Base-by-base conservation (phyloP, 345 rosid genomes). In the Ailanthus altissimus region DNA sequence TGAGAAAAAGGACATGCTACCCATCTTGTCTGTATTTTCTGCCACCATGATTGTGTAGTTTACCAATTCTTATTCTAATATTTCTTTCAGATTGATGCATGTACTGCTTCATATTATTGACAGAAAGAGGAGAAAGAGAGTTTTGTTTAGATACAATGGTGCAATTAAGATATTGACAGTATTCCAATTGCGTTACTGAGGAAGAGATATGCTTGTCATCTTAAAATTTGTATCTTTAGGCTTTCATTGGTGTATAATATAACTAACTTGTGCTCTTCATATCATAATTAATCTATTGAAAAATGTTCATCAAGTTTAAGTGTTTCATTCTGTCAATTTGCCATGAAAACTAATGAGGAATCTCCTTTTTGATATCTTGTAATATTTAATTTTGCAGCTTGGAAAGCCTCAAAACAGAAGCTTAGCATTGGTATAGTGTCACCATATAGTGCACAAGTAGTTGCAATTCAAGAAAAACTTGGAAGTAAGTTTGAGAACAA, bases 381-480 rank as follows among this genome's bases (percentile, higher is more conserved):
- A 6, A 62, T 68, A 18, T 38, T 47, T 25, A 16, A 72, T 32
- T 0, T 53, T 67, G 74, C 78, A 83, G 85, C 75, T 5, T 76
- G 80, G 78, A 56, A n/a, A n/a, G 57, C 53, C 32, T 53, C 76
- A 26, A 63, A 21, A 6, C 46, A 73, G 67, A 68, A 76, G 60
- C 56, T 83, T 5, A 71, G 67, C 20, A 23, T 83, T 16, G 85
- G 83, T n/a, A 67, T 83, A 5, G 59, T 79, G 21, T 83, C 85
- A 43, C 83, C 85, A 0, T 83, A 83, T 49, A 18, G 50, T 15
- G 83, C 83, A 54, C 83, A 80, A 75, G 83, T 77, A 18, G 65
- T 28, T 14, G 79, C 72, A 47, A 72, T 83, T 28, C 78, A 1
- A 0, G 61, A n/a, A n/a, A n/a, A n/a, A n/a, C n/a, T n/a, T n/a